A percentile compares a stretch with the other conserved stretches of the same genome.
These are phyloP conservation scores for Phytophthora tentaculata DNA, from an alignment of 352 stramenopile genomes.

Conservation along the genomic window DNA sequence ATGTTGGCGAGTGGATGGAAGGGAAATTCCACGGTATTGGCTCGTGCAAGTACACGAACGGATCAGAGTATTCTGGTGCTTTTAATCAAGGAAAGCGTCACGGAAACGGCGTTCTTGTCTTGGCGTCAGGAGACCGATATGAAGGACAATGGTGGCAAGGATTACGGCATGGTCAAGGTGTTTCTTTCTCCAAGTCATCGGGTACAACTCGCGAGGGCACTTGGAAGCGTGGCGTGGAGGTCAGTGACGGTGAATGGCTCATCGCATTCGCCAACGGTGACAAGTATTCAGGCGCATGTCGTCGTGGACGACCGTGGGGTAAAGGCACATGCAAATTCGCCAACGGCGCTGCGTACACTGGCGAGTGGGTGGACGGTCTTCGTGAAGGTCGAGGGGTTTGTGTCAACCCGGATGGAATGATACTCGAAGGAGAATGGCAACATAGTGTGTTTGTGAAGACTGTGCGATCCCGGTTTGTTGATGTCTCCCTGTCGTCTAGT, in stretches of 20 bases:
- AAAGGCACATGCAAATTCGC: constrained; percentile 90
- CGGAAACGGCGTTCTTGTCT: constrained; percentile 63
- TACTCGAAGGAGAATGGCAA: constrained; percentile 77
- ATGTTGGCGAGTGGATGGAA: constrained; percentile 68
- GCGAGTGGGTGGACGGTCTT: constrained; percentile 78
- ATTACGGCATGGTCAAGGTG: constrained; percentile 71
- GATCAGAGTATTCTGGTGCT: constrained; percentile 88
- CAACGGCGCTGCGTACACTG: constrained; percentile 92
- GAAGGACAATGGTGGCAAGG: constrained; percentile 83
- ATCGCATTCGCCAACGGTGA: constrained; percentile 76
- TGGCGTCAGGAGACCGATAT: constrained; percentile 56
- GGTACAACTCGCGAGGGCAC: constrained; percentile 70
- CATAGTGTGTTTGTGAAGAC: constrained; percentile 71
- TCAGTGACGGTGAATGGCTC: constrained; percentile 71
- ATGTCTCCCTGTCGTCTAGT: constrained; percentile 51
- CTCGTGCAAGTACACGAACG: constrained; percentile 85
- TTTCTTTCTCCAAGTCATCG: constrained; percentile 55
- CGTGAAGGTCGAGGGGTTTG: constrained; percentile 81
- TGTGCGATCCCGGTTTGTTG: constrained; percentile 57
- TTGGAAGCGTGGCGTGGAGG: constrained; percentile 64
- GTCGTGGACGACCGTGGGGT: constrained; percentile 66
- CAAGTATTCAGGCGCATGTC: constrained; percentile 74
- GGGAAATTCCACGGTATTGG: constrained; percentile 80
- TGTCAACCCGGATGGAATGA: constrained; percentile 60
- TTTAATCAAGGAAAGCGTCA: constrained; percentile 81